These are phyloP conservation scores for Dimocarpus longan DNA, from an alignment of 345 rosid species.

Conservation along the genomic window DNA sequence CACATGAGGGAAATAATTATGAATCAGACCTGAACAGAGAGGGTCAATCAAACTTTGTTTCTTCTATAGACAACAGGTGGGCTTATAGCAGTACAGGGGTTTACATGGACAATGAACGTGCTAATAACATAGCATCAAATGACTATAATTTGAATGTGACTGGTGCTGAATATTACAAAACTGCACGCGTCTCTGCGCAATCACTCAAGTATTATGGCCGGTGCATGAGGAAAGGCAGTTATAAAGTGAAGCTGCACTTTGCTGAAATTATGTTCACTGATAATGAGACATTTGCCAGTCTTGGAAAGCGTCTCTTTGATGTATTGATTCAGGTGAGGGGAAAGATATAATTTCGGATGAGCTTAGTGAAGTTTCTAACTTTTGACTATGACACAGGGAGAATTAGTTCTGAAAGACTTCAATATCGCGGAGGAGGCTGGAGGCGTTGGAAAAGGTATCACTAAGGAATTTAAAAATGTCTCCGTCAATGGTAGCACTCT, in stretches of 20 bases:
- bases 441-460: slow-evolving; percentile 56
- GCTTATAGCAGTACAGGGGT: slow-evolving; percentile 78
- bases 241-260: slow-evolving; percentile 73
- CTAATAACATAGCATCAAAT: slow-evolving; percentile 30
- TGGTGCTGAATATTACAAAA: slow-evolving; percentile 42
- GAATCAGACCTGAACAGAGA: slow-evolving; percentile 41
- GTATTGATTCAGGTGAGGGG: slow-evolving; percentile 68
- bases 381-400: slow-evolving; percentile 48
- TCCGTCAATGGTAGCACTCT: slow-evolving; percentile 60
- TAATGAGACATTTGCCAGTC: slow-evolving; percentile 54
- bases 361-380: slow-evolving; percentile 2
- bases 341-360: neutral
- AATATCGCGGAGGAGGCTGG: slow-evolving; percentile 74
- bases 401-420: slow-evolving; percentile 49
- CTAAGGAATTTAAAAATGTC: slow-evolving; percentile 33
- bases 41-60: slow-evolving; percentile 52
- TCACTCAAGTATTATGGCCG: slow-evolving; percentile 85
- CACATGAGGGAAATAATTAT: slow-evolving; percentile 37
- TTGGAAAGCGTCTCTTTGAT: slow-evolving; percentile 74
- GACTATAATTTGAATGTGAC: slow-evolving; percentile 35
- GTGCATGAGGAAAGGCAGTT: slow-evolving; percentile 60
- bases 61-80: slow-evolving; percentile 43
- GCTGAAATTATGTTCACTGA: slow-evolving; percentile 80
- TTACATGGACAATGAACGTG: slow-evolving; percentile 18
- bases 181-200: slow-evolving; percentile 70